A percentile compares a stretch with the other conserved stretches of the same genome.
These are phyloP conservation scores for Fusarium proliferatum DNA, from an alignment of 2,329 filamentous ascomycete species.

Conservation along the genomic window DNA sequence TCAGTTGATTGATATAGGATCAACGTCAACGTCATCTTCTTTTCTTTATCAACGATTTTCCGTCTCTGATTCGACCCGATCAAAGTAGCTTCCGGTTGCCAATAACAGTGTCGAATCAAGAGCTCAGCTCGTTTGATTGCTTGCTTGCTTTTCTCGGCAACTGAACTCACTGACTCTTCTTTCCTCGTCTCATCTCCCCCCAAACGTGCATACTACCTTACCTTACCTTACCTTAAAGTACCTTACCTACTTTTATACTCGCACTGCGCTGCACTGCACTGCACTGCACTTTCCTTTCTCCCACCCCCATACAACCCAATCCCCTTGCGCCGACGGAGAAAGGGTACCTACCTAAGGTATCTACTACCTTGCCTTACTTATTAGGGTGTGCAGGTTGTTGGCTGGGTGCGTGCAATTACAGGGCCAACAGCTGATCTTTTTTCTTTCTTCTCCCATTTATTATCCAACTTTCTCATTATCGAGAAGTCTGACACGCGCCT, in stretches of 20 bases:
- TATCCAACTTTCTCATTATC: conserved; percentile 3
- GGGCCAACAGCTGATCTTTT: conserved; percentile 25
- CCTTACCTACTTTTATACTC: background rate
- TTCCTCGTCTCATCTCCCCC: conserved; percentile 27
- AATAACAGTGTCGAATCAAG: background rate
- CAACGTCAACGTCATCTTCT: conserved; percentile 8
- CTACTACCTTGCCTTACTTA: background rate
- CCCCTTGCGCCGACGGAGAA: conserved; percentile 28
- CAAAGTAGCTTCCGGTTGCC: background rate
- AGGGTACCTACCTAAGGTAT: background rate
- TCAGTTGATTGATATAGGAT: conserved; percentile 1
- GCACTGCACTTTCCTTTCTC: conserved; percentile 18
- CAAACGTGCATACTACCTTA: conserved; percentile 21
- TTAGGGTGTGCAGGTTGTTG: conserved; percentile 31
- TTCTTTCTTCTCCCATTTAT: background rate
- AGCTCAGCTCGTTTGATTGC: background rate
- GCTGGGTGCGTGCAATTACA: conserved; percentile 25
- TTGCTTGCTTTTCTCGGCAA: conserved; percentile 4
- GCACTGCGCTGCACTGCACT: background rate
- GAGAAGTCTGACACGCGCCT: conserved; percentile 23
- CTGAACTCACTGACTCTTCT: conserved; percentile 1
- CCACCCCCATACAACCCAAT: conserved; percentile 12
- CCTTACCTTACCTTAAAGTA: background rate
- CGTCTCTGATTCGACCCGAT: background rate
- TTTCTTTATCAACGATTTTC: background rate